phyloP scores from a whole-genome alignment of 345 rosid genomes.

The Eucalyptus shirleyi region DNA sequence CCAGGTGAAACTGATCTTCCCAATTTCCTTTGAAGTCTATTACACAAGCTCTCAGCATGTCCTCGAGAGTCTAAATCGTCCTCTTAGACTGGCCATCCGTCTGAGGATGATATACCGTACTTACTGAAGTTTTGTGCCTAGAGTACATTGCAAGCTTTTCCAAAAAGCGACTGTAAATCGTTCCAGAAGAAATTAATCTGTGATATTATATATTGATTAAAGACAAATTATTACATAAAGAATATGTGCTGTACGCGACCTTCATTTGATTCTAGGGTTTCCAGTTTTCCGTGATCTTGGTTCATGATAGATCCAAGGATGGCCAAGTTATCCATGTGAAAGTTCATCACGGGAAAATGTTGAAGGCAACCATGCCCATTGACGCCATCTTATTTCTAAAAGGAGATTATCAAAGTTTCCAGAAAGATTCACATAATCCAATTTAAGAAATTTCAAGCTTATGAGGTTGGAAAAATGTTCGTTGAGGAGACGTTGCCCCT shows the following conservation, averaged over 20 bases:
- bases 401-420: background rate
- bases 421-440: background rate
- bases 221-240: background rate
- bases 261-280: background rate
- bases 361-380: background rate
- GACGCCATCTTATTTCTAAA: background rate
- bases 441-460: background rate
- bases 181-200: background rate
- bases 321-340: background rate
- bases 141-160: too few species aligned
- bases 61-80: too few species aligned
- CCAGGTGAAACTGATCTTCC: too few species aligned
- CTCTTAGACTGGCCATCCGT: too few species aligned
- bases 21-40: too few species aligned
- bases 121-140: too few species aligned
- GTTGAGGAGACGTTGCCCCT: background rate
- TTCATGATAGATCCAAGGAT: background rate
- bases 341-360: background rate
- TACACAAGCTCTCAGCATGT: too few species aligned
- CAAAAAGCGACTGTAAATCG: background rate
- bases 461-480: background rate
- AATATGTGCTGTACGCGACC: background rate
- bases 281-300: background rate
- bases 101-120: too few species aligned
- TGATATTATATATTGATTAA: background rate